These are phyloP conservation scores for Hemileia vastatrix DNA, from an alignment of 1,284 basidiomycete species.

Conservation along the genomic window DNA sequence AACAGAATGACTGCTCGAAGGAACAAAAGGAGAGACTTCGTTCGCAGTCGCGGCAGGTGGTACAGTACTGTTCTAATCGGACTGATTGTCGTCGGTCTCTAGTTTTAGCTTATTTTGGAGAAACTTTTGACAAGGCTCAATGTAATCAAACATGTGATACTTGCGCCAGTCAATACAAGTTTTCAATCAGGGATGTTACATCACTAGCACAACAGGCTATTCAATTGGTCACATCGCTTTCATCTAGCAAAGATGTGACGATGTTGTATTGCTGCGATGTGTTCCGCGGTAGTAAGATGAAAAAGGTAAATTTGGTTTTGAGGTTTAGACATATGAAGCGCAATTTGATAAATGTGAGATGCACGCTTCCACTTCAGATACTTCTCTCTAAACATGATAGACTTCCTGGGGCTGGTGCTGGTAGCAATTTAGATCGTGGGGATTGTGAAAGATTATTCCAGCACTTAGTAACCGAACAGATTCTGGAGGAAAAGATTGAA, in stretches of 20 bases:
- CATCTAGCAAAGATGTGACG: constrained; percentile 39
- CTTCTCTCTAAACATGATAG: constrained; percentile 51
- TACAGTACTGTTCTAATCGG: constrained; percentile 67
- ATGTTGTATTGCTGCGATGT: constrained; percentile 51
- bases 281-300: constrained; percentile 55
- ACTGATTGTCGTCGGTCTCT: constrained; percentile 78
- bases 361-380: neutral
- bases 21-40: constrained; percentile 56
- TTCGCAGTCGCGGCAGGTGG: constrained; percentile 54
- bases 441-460: constrained; percentile 58
- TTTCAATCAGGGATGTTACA: constrained; percentile 52
- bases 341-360: no score
- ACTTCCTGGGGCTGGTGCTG: constrained; percentile 53
- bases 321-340: no score
- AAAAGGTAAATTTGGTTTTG: constrained; percentile 36
- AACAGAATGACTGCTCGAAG: constrained; percentile 48
- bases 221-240: constrained; percentile 50
- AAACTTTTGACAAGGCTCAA: constrained; percentile 53
- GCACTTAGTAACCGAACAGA: constrained; percentile 50
- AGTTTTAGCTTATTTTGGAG: constrained; percentile 62
- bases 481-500: constrained; percentile 43
- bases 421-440: constrained; percentile 50
- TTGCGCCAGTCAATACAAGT: constrained; percentile 51
- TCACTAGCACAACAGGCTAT: constrained; percentile 51
- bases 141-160: constrained; percentile 67